Evolutionary conservation across 345 rosid species (phyloP).

Genomic region (Lagerstroemia speciosa): DNA sequence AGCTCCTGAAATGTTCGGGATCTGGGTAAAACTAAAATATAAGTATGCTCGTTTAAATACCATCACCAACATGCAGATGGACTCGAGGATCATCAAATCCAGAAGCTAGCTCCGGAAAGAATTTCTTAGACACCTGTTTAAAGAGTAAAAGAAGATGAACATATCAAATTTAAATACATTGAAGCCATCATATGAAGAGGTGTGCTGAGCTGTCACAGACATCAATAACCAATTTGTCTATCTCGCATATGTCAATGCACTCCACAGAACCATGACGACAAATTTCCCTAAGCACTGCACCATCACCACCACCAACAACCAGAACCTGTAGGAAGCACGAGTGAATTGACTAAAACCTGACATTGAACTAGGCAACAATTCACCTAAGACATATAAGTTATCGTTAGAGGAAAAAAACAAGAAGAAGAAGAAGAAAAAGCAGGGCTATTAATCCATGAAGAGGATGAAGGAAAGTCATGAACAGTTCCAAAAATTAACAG

Average conservation of each 20-base stretch:
- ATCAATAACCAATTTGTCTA: conserved; percentile 92
- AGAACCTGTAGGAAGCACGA: conserved; percentile 57
- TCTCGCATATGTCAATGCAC: conserved; percentile 89
- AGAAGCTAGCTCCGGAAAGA: conserved; percentile 70
- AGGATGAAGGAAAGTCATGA: not conserved
- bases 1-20: not conserved
- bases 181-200: not conserved
- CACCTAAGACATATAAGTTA: too few species aligned
- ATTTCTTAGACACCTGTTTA: conserved; percentile 63
- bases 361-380: not conserved
- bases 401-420: too few species aligned
- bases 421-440: too few species aligned
- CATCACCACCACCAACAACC: conserved; percentile 99
- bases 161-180: not conserved
- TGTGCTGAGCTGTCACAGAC: conserved; percentile 35
- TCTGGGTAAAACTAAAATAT: not conserved
- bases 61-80: conserved; percentile 83
- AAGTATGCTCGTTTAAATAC: conserved; percentile 29
- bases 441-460: not conserved
- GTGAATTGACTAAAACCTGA: not conserved
- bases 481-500: not conserved
- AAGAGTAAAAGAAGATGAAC: conserved; percentile 9
- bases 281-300: conserved; percentile 89
- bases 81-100: conserved; percentile 98
- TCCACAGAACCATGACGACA: conserved; percentile 84